phyloP scores from a whole-genome alignment of 306 rosid species.

The Fagus sylvatica region DNA sequence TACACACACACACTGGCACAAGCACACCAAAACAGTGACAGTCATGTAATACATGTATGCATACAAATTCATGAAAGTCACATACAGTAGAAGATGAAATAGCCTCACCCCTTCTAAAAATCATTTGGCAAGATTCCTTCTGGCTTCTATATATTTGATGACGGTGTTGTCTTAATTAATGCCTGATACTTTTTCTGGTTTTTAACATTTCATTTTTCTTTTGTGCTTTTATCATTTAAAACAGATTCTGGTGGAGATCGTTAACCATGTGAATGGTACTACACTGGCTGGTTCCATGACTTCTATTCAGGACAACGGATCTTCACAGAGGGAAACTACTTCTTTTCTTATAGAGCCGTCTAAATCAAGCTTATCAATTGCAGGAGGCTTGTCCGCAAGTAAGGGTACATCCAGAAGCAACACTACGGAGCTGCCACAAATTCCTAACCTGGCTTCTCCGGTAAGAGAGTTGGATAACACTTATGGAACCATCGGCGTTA shows the following conservation, averaged over 20 bases:
- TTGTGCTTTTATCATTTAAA: conserved; percentile 32
- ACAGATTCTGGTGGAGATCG: conserved; percentile 95
- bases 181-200: conserved; percentile 25
- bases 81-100: neutral
- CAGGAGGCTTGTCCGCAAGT: conserved; percentile 82
- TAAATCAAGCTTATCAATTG: conserved; percentile 74
- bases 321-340: conserved; percentile 65
- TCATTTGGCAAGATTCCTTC: neutral
- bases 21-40: neutral
- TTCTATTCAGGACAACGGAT: conserved; percentile 78
- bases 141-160: neutral
- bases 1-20: neutral
- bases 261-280: conserved; percentile 54
- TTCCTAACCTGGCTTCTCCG: conserved; percentile 53
- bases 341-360: conserved; percentile 76
- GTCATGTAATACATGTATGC: neutral
- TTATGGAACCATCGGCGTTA: conserved; percentile 64
- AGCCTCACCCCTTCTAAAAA: neutral
- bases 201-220: conserved; percentile 31
- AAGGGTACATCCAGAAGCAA: conserved; percentile 67
- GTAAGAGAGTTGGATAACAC: conserved; percentile 70
- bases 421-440: conserved; percentile 56
- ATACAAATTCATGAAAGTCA: neutral
- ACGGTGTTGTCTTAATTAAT: conserved; percentile 26
- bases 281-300: conserved; percentile 38